Conservation (phyloP, 2,329 filamentous ascomycete genomes). For the Raffaelea ambrosiae region DNA sequence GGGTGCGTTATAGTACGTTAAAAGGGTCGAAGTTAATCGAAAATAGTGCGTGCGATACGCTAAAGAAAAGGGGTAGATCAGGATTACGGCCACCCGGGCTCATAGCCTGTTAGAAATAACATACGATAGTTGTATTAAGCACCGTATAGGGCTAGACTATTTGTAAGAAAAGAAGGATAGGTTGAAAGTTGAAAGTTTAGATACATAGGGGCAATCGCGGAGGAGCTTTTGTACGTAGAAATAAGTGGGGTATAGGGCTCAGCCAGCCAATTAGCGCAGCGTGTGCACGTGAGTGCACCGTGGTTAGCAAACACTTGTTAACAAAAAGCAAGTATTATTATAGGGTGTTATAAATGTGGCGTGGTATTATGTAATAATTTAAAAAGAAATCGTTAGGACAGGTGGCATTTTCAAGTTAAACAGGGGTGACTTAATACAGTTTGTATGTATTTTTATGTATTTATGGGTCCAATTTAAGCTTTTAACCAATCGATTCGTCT, state of each 20-base stretch:
- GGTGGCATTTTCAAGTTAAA: background rate
- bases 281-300: too few relatives aligned
- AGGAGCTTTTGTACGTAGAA: background rate
- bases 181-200: background rate
- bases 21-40: too few relatives aligned
- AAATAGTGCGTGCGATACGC: too few relatives aligned
- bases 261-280: too few relatives aligned
- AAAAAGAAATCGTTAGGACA: background rate
- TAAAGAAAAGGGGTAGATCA: too few relatives aligned
- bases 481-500: background rate
- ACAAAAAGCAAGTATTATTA: background rate
- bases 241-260: background rate
- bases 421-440: background rate
- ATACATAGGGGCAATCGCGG: background rate
- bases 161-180: too few relatives aligned
- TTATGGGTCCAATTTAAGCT: background rate
- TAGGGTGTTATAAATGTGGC: background rate
- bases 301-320: background rate
- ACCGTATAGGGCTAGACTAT: background rate
- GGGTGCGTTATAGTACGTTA: too few relatives aligned
- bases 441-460: background rate
- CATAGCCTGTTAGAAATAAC: too few relatives aligned
- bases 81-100: too few relatives aligned
- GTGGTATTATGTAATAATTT: background rate
- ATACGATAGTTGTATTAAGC: too few relatives aligned